These are phyloP conservation scores for Lindgomyces ingoldianus DNA, from an alignment of 495 filamentous ascomycete genomes.

Conservation along the genomic window DNA sequence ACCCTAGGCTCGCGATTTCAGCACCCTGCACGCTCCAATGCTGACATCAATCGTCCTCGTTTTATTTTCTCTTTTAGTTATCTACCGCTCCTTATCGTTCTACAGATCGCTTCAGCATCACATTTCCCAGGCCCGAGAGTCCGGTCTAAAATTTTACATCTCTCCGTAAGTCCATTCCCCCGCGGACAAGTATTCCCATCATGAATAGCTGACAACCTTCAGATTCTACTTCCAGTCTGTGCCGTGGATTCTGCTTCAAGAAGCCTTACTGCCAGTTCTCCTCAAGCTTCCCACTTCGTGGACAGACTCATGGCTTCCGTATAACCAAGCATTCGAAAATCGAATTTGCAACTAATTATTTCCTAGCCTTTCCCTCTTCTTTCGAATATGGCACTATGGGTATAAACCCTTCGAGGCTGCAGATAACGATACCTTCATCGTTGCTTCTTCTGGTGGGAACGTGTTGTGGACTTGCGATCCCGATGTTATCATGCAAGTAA, in stretches of 20 bases:
- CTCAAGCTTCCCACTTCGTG: neutral
- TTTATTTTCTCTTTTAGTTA: neutral
- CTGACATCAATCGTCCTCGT: neutral
- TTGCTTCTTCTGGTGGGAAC: neutral
- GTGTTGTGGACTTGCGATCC: neutral
- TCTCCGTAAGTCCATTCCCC: too few species aligned
- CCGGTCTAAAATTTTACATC: too few species aligned
- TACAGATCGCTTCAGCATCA: too few species aligned
- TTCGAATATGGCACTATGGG: neutral
- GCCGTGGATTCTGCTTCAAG: neutral
- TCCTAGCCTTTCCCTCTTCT: neutral
- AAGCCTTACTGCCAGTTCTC: too few species aligned
- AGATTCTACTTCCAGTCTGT: too few species aligned
- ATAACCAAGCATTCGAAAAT: neutral
- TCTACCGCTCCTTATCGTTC: neutral
- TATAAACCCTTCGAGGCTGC: neutral
- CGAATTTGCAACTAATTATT: neutral
- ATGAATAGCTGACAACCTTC: too few species aligned
- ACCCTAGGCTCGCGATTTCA: neutral
- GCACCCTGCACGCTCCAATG: neutral
- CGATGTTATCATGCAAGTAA: conserved; percentile 1
- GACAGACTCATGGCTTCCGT: neutral
- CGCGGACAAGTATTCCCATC: too few species aligned
- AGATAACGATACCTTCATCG: neutral
- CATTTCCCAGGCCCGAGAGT: too few species aligned